Base-by-base conservation (phyloP, 805 yeast genomes). In the Yamadazyma nakazawae region DNA sequence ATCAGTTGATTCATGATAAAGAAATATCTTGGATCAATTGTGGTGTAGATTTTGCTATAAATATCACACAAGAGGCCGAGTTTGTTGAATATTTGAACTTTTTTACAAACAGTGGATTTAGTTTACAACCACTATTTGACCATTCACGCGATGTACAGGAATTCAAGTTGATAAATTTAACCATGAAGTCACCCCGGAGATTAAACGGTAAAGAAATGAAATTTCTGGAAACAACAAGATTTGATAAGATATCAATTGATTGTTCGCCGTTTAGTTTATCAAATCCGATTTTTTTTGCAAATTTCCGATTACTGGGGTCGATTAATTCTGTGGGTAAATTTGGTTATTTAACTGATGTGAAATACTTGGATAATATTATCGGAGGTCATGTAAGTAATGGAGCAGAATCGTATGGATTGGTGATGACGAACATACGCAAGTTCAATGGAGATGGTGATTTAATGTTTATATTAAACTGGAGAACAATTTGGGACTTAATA, bases 401-500 rank as follows among this genome's bases (percentile, higher is more conserved):
- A 26, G 9, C n/a, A 28, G 32, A 3, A 10, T 58, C 66, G 1
- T 40, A 69, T 5, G 80, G 80, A 0, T 51, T 75, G 21, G 62
- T 75, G 1, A 47, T 66, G 49, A 74, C 78, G 0, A 65, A 62
- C 42, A 43, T 74, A 18, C 54, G 66, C 12, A 72, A 71, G 48
- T 44, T 47, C 30, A 67, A 73, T 48, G 79, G 79, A 7, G 76
- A 72, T 43, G 80, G 80, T 3, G 78, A 75, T 38, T 53, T 76
- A 42, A 47, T 67, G 5, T 53, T 64, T 18, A 52, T 70, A 3
- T n/a, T 65, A 10, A 51, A 67, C 3, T 67, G 72, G 72, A 42
- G 47, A 4, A 14, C 31, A 1, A 51, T 64, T 13, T 55, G 50
- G 42, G 21, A 36, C 8, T 3, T 47, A 2, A 41, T 47, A 17